Percentiles rank a stretch among this genome's conserved stretches.
Evolutionary conservation across 176 grass and related monocot genomes (phyloP).

Genomic region (Carex littledalei): DNA sequence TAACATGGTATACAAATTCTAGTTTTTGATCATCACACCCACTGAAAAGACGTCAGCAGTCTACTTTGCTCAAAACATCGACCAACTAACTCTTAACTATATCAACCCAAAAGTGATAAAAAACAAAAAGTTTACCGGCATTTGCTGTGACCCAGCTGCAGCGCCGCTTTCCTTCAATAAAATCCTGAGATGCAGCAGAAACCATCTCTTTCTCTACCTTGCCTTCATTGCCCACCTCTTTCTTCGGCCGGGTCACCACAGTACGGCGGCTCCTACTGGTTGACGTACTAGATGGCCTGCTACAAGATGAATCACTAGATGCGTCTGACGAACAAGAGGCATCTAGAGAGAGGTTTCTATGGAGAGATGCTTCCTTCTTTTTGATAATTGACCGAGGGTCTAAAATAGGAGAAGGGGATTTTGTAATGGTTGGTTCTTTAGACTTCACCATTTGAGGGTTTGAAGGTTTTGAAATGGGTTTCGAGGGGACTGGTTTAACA

Average conservation of each 20-base stretch:
- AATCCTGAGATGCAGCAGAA: not conserved
- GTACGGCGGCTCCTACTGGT: slow-evolving; percentile 63
- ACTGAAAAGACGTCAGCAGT: not conserved
- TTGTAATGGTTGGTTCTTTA: not conserved
- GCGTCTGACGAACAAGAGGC: slow-evolving; percentile 84
- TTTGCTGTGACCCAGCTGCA: slow-evolving; percentile 84
- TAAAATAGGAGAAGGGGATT: not conserved
- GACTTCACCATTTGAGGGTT: slow-evolving; percentile 7
- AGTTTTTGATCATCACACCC: not conserved
- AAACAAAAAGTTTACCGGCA: slow-evolving; percentile 45
- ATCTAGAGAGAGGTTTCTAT: slow-evolving; percentile 42
- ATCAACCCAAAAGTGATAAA: slow-evolving; percentile 1
- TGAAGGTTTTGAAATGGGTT: slow-evolving; percentile 17
- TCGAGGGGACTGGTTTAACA: not conserved
- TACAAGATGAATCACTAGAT: slow-evolving; percentile 83
- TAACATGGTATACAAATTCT: not conserved
- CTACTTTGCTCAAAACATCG: not conserved
- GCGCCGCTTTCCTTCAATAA: slow-evolving; percentile 33
- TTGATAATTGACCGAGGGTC: not conserved
- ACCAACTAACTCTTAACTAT: not conserved
- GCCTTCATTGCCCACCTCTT: not conserved
- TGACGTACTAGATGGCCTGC: slow-evolving; percentile 77
- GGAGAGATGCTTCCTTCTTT: slow-evolving; percentile 12
- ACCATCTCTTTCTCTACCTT: slow-evolving; percentile 18
- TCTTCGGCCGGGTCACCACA: slow-evolving; percentile 7